These are phyloP conservation scores for Arthromyces matolae DNA, from an alignment of 768 basidiomycete genomes.

Conservation along the genomic window DNA sequence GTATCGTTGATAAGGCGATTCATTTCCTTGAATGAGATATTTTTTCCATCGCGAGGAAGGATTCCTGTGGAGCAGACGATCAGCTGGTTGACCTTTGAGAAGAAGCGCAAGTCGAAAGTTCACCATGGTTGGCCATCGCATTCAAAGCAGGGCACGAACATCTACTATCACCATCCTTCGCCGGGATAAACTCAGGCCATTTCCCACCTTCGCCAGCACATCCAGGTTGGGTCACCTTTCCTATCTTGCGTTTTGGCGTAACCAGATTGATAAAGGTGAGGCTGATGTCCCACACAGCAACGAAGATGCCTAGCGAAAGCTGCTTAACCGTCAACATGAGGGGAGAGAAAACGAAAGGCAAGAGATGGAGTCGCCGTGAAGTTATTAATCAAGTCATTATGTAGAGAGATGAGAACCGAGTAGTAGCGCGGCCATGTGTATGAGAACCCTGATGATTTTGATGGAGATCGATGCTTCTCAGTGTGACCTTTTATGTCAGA, in stretches of 20 bases:
- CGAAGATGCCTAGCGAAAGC: constrained; percentile 23
- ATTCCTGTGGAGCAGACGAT: constrained; percentile 44
- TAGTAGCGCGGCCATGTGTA: too few relatives aligned
- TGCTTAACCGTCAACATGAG: constrained; percentile 26
- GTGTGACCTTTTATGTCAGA: too few relatives aligned
- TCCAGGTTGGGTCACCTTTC: constrained; percentile 53
- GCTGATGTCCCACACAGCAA: constrained; percentile 49
- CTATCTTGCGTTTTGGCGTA: constrained; percentile 44
- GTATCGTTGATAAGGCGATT: constrained; percentile 42
- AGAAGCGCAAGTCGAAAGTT: constrained; percentile 5
- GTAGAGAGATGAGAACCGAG: neutral
- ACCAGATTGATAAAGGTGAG: constrained; percentile 52
- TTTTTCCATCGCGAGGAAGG: constrained; percentile 60
- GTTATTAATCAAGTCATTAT: too few relatives aligned
- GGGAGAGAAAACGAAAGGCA: neutral
- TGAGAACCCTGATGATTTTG: too few relatives aligned
- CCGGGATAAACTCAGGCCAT: constrained; percentile 66
- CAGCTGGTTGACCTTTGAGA: neutral
- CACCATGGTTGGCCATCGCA: constrained; percentile 83
- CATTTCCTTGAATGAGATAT: constrained; percentile 60
- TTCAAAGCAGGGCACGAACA: constrained; percentile 63
- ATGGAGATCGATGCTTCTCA: too few relatives aligned
- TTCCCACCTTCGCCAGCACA: constrained; percentile 53
- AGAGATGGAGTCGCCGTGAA: neutral
- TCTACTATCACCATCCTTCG: constrained; percentile 62